phyloP scores from a whole-genome alignment of 1,284 basidiomycete genomes.

The Cerrena zonata region DNA sequence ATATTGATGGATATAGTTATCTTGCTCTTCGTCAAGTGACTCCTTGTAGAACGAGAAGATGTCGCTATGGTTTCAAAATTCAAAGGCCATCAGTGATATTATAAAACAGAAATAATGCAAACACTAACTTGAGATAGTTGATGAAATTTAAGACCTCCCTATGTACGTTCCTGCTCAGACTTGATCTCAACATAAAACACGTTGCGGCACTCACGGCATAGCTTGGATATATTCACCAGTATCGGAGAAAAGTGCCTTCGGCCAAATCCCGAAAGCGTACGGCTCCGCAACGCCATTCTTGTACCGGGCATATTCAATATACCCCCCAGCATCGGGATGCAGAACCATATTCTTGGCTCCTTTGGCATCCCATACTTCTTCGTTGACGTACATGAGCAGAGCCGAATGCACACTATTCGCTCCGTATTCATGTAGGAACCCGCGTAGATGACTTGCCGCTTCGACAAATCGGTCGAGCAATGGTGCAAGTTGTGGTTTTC shows the following conservation, averaged over 20 bases:
- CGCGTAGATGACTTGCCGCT: not conserved
- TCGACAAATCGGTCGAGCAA: constrained; percentile 2
- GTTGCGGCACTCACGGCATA: constrained; percentile 1
- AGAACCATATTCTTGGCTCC: not conserved
- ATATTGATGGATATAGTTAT: constrained; percentile 4
- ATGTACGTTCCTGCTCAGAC: not conserved
- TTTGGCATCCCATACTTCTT: not conserved
- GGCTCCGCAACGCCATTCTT: constrained; percentile 4
- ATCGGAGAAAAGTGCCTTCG: not conserved
- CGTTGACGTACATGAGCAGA: constrained; percentile 1
- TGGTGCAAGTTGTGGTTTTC: constrained; percentile 4
- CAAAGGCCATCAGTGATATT: no score
- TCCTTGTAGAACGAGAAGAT: constrained; percentile 6
- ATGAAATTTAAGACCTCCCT: constrained; percentile 1
- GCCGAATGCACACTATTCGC: not conserved
- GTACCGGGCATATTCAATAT: constrained; percentile 4
- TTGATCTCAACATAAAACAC: not conserved
- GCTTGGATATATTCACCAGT: constrained; percentile 1
- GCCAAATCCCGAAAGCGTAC: constrained; percentile 6
- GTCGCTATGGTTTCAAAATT: not conserved
- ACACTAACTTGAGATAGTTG: constrained; percentile 1
- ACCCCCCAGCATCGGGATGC: not conserved
- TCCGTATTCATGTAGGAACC: not conserved
- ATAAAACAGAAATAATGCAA: not conserved
- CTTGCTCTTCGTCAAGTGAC: not conserved